A percentile compares a stretch with the other conserved stretches of the same genome.
These are phyloP conservation scores for Pleurotus cornucopiae DNA, from an alignment of 768 basidiomycete genomes.

Conservation along the genomic window DNA sequence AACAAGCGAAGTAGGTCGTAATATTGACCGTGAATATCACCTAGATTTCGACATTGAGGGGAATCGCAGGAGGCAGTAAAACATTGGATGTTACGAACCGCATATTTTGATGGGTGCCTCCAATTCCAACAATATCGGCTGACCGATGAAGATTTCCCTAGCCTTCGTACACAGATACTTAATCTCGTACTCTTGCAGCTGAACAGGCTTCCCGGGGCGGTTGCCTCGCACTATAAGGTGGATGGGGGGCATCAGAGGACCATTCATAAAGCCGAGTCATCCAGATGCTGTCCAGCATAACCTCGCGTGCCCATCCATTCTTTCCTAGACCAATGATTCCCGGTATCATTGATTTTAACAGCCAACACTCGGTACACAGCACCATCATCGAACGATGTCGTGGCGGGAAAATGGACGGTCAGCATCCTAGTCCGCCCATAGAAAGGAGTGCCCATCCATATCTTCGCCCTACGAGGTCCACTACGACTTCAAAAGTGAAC, in stretches of 20 bases:
- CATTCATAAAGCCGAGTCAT: slow-evolving; percentile 7
- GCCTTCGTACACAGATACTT: slow-evolving; percentile 98
- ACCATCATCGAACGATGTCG: no score
- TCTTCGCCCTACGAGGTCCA: neutral
- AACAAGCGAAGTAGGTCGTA: slow-evolving; percentile 97
- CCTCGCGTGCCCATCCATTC: no score
- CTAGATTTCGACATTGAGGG: slow-evolving; percentile 33
- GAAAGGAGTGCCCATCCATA: no score
- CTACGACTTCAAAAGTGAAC: slow-evolving; percentile 10
- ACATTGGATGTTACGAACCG: slow-evolving; percentile 51
- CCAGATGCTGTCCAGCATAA: neutral
- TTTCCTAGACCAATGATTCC: no score
- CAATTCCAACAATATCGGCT: slow-evolving; percentile 95
- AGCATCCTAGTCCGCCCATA: neutral
- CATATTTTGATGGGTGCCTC: slow-evolving; percentile 99
- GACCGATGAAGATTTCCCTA: slow-evolving; percentile 98
- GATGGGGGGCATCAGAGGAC: slow-evolving; percentile 19
- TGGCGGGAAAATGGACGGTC: neutral
- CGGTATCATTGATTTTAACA: neutral
- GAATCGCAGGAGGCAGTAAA: neutral
- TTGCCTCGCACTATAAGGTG: slow-evolving; percentile 82
- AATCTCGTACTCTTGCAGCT: slow-evolving; percentile 98
- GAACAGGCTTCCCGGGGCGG: slow-evolving; percentile 97
- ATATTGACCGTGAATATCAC: slow-evolving; percentile 99
- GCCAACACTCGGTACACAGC: neutral